These are phyloP conservation scores for Xerocomus spinulosus DNA, from an alignment of 768 basidiomycete species.

Conservation along the genomic window DNA sequence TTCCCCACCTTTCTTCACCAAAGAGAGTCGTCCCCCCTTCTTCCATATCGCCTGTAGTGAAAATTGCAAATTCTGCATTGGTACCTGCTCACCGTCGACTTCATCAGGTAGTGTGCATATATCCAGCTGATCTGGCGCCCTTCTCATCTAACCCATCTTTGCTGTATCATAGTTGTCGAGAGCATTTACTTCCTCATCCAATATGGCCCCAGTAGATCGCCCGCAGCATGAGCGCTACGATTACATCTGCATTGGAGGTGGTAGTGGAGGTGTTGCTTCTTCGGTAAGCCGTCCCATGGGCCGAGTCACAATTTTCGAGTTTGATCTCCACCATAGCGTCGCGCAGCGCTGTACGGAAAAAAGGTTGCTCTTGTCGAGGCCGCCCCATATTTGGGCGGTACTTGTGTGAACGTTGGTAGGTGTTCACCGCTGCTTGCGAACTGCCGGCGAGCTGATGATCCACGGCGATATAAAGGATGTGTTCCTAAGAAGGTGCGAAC, in stretches of 20 bases:
- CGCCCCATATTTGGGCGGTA: conserved; percentile 76
- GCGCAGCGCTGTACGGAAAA: conserved; percentile 88
- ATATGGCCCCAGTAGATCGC: conserved; percentile 69
- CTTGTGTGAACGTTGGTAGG: conserved; percentile 96
- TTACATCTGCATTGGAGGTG: conserved; percentile 86
- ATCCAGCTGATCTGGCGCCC: background rate
- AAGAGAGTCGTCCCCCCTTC: conserved; percentile 9
- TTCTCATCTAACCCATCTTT: background rate
- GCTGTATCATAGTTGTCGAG: conserved; percentile 41
- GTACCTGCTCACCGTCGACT: conserved; percentile 17
- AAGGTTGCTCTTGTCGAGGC: conserved; percentile 89
- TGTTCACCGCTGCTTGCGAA: conserved; percentile 8
- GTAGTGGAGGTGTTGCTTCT: conserved; percentile 87
- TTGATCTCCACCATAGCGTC: conserved; percentile 49
- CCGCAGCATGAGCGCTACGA: conserved; percentile 70
- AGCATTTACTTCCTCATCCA: conserved; percentile 40
- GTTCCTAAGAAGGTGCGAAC: conserved; percentile 86
- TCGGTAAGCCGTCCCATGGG: conserved; percentile 51
- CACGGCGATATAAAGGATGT: conserved; percentile 56
- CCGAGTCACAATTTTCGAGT: background rate
- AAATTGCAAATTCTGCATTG: conserved; percentile 8
- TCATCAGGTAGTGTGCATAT: conserved; percentile 20
- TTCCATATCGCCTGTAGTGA: conserved; percentile 9
- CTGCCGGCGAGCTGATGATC: conserved; percentile 1
- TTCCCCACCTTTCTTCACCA: conserved; percentile 4